Base-by-base conservation (phyloP, 306 rosid species). In the Arachis stenosperma region DNA sequence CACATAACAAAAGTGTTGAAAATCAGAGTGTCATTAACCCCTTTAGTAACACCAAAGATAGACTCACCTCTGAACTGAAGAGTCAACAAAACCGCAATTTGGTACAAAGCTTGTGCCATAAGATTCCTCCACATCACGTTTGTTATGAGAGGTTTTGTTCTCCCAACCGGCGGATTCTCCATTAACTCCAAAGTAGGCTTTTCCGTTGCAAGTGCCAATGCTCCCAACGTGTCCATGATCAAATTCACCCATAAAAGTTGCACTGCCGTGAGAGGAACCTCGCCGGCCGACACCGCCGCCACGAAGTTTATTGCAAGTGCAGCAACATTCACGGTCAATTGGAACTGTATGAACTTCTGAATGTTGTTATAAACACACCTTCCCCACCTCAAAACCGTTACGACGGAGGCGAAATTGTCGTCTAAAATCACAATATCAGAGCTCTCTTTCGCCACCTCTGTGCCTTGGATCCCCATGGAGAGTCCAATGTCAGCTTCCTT, bases 401-500 rank as follows among this genome's bases (percentile, higher is more conserved):
- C 82, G 0, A 79, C 78, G 4, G 82, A 48, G 2, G 70, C 78
- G 30, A 79, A 79, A 15, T 72, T 79, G 37, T 79, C 82, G 59
- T 79, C 82, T 56, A 79, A 72, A 29, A 79, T 79, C 2, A 79
- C 78, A 58, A 79, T 79, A 33, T 79, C 82, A 48, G 82, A 79
- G n/a, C 82, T 79, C 78, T 72, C 82, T 58, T 79, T 79, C 1
- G 82, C 82, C 46, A 79, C 82, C 66, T 79, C 82, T 9, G 82
- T 79, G 2, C 82, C 82, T 79, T 79, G 82, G 2, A 79, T 73
- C 56, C 82, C 82, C 82, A 79, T 79, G 8, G 82, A 79, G 7
- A 79, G 82, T 37, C 82, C 82, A 48, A 79, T 73, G 12, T 79
- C 82, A n/a, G 82, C 82, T 79, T 79, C 82, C 22, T 79, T 79